These are phyloP conservation scores for Leccinum variicolor DNA, from an alignment of 768 basidiomycete genomes.

Conservation along the genomic window DNA sequence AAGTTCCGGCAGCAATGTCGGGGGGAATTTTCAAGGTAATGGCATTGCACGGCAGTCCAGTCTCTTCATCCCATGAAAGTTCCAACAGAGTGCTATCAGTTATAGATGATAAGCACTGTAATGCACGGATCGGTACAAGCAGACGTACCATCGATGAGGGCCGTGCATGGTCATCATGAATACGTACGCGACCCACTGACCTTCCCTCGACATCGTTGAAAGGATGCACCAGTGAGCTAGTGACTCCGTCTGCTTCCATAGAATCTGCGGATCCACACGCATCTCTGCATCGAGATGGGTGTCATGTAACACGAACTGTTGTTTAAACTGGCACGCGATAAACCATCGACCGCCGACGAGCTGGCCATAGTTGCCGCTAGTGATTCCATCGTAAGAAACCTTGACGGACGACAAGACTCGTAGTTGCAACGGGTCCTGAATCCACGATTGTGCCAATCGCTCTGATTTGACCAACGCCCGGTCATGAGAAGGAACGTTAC, in stretches of 20 bases:
- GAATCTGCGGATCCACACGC: not conserved
- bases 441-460: not conserved
- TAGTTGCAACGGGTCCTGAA: not conserved
- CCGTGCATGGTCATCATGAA: not conserved
- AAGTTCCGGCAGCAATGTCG: not conserved
- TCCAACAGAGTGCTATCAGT: too few relatives aligned
- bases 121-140: too few relatives aligned
- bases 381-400: not conserved
- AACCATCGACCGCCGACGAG: slow-evolving; percentile 6
- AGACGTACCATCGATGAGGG: too few relatives aligned
- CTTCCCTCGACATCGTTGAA: not conserved
- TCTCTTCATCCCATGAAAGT: too few relatives aligned
- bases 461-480: not conserved
- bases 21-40: not conserved
- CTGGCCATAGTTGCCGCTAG: too few relatives aligned
- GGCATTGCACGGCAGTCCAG: not conserved
- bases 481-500: too few relatives aligned
- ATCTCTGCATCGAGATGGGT: not conserved
- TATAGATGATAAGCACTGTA: too few relatives aligned
- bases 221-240: not conserved
- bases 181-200: not conserved
- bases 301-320: slow-evolving; percentile 3
- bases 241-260: not conserved
- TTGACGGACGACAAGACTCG: not conserved
- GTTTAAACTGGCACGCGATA: not conserved